Percentiles rank a stretch among this genome's conserved stretches.
phyloP scores from a whole-genome alignment of 2,329 filamentous ascomycete species.

The Chaetomiaceae sp. region DNA sequence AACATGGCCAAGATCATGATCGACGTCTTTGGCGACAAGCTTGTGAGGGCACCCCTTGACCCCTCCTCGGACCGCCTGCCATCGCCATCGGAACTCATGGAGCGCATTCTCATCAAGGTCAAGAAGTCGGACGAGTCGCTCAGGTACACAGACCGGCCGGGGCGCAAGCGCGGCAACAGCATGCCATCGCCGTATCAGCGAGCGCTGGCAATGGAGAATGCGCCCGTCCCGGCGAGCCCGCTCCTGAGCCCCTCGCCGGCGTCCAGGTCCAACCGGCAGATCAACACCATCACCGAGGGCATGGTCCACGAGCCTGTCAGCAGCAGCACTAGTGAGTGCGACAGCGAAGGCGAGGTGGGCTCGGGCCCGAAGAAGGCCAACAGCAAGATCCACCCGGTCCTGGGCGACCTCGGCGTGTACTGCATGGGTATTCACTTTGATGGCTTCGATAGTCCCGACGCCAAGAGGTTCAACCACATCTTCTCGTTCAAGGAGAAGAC shows the following conservation, averaged over 20 bases:
- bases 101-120: slow-evolving; percentile 87
- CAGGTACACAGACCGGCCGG: slow-evolving; percentile 40
- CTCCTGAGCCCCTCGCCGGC: slow-evolving; percentile 49
- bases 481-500: slow-evolving; percentile 90
- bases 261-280: slow-evolving; percentile 48
- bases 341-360: slow-evolving; percentile 59
- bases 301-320: slow-evolving; percentile 51
- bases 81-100: slow-evolving; percentile 77
- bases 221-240: slow-evolving; percentile 50
- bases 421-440: slow-evolving; percentile 73
- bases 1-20: slow-evolving; percentile 89
- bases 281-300: slow-evolving; percentile 55
- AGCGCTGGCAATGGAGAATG: slow-evolving; percentile 56
- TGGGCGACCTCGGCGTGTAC: slow-evolving; percentile 82
- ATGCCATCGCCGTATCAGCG: slow-evolving; percentile 72
- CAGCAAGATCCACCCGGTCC: slow-evolving; percentile 80
- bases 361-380: slow-evolving; percentile 55
- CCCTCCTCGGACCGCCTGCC: slow-evolving; percentile 66
- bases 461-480: slow-evolving; percentile 87
- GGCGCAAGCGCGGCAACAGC: slow-evolving; percentile 61
- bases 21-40: slow-evolving; percentile 72
- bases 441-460: slow-evolving; percentile 72
- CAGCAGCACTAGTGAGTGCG: slow-evolving; percentile 74
- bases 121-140: slow-evolving; percentile 64
- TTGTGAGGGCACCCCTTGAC: slow-evolving; percentile 73